Evolutionary conservation across 2,329 filamentous ascomycete genomes (phyloP).

Genomic region (Botrytis cinerea): DNA sequence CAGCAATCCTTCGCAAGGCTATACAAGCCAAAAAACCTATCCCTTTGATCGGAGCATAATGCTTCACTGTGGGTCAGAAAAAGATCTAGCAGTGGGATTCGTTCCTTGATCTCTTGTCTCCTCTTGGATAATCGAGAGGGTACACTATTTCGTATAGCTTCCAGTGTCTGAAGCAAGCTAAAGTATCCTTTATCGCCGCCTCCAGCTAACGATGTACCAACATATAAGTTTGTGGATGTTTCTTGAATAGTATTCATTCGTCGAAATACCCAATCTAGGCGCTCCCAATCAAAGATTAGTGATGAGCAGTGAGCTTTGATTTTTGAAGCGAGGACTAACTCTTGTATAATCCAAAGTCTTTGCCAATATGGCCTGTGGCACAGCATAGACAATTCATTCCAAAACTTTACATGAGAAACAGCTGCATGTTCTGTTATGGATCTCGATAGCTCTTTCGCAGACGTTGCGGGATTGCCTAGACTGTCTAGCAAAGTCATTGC

Average conservation of each 20-base stretch:
- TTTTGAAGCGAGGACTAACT: conserved; percentile 24
- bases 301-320: conserved; percentile 23
- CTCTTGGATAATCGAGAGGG: conserved; percentile 17
- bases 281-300: conserved; percentile 20
- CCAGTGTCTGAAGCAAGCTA: conserved; percentile 17
- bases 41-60: conserved; percentile 22
- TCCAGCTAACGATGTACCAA: neutral
- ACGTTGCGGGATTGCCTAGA: conserved; percentile 9
- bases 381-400: conserved; percentile 16
- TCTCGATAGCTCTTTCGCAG: conserved; percentile 14
- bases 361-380: conserved; percentile 22
- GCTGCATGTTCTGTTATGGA: conserved; percentile 12
- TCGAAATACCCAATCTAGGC: conserved; percentile 20
- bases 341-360: conserved; percentile 23
- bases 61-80: conserved; percentile 24
- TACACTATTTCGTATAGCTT: conserved; percentile 15
- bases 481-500: conserved; percentile 20
- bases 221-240: neutral
- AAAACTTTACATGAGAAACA: conserved; percentile 18
- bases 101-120: conserved; percentile 16
- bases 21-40: conserved; percentile 23
- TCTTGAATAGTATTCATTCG: conserved; percentile 1
- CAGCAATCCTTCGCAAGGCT: conserved; percentile 23
- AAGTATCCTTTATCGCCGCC: conserved; percentile 10
- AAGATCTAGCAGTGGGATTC: conserved; percentile 18